Evolutionary conservation across 2,329 filamentous ascomycete genomes (phyloP), one percentile per base, ranked within the genome.

Genomic region (Corniculantispora saksenae): DNA sequence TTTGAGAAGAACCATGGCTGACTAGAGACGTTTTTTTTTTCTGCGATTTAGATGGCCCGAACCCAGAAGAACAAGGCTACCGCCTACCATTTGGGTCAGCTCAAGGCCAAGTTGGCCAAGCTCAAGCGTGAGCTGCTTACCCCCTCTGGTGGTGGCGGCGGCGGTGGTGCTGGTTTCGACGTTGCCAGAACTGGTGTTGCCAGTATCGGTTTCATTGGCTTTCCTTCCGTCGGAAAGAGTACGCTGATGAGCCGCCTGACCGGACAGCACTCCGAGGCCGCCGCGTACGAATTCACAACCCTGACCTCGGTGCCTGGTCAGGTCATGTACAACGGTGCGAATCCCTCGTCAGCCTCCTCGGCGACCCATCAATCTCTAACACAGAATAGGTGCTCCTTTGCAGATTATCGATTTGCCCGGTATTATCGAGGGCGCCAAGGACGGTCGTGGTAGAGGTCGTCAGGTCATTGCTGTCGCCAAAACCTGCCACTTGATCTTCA

Each of bases 381-480:
- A 27, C 12, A 29, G 23, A 54, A 3, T 27, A 85, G 83, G 94
- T 66, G 95, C 95, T 56, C 97, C 97, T 73, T 91, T 99, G 72
- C 95, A 99, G 80, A 98, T 99, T 81, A 92, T 99, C 69, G 95
- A 99, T 85, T 84, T 99, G 75, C 95, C 95, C 1, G 95, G 95
- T 88, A 99, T 99, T 74, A 99, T 99, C 71, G 92, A 98, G 79
- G 95, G 95, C 75, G 95, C 95, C 72, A 98, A 99, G 80, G 95
- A 99, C 77, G 95, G 95, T 69, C 96, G 97, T 76, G 95, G 95
- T 82, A 89, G 95, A 84, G 95, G 95, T 85, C 89, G 94, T 72
- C 95, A 99, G 82, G 95, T 99, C 74, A 99, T 99, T 82, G 95
- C 95, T 10, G 95, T 99, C 57, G 94, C 95, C 66, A 99, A 99